Base-by-base conservation (phyloP, 2,329 filamentous ascomycete genomes). In the Raffaelea deltoideospora region DNA sequence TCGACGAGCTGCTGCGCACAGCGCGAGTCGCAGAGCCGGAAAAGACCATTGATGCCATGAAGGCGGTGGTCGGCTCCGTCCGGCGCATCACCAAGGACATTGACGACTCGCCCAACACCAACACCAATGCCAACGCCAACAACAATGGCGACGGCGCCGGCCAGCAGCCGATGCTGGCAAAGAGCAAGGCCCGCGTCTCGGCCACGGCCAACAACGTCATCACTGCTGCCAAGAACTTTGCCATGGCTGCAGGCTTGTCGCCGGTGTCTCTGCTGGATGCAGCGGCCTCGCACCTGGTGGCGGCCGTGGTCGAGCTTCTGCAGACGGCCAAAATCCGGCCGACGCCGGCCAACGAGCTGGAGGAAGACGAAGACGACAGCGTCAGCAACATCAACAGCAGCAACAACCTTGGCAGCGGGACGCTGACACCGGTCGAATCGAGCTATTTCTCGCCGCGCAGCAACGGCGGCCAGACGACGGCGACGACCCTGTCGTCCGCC, bases 121-220 rank as follows among this genome's bases (percentile, higher is more conserved):
- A 72, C 43, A 69, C 70, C 26, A 63, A 71, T 14, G 43, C n/a
- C n/a, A n/a, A n/a, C n/a, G 41, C 61, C 10, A 56, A 64, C 2
- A 67, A 59, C 26, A 69, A 72, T 42, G 70, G 70, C 26, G 63
- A 71, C 14, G 43, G 64, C 21, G 55, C 60, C 27, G 69, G 74
- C 44, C 64, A 78, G 43, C 74, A 76, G 45, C n/a, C n/a, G n/a
- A n/a, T n/a, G n/a, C n/a, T n/a, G n/a, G 62, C 66, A 21, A 85
- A 79, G 54, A 67, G 92, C 42, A 92, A 84, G 57, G 70, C 73
- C 34, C 79, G 79, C 40, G 80, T 96, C 3, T 92, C 86, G n/a
- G 79, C 80, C 3, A 93, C 88, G 2, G 87, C 90, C 34, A 96
- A 96, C 64, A 90, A 88, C 51, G 66, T 98, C 40, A 95, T 96